Evolutionary conservation across 352 stramenopile genomes (phyloP).

Genomic region (Globisporangium yorkense): DNA sequence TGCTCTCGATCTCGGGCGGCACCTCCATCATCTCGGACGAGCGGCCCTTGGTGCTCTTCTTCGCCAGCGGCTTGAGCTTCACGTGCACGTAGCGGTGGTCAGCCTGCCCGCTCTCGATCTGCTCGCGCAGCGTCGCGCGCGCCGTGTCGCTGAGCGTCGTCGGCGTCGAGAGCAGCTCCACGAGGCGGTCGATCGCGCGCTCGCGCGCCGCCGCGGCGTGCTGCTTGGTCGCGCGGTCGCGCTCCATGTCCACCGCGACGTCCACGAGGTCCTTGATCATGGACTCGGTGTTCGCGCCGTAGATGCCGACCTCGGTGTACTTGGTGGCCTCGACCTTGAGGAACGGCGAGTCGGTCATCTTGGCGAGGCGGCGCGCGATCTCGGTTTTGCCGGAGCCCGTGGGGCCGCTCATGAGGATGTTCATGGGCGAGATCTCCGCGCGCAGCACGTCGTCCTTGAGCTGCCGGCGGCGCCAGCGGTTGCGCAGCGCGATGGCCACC

Average conservation of each 20-base stretch:
- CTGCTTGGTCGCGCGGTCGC: constrained; percentile 66
- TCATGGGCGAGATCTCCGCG: constrained; percentile 95
- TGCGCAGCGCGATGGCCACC: constrained; percentile 97
- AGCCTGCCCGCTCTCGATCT: constrained; percentile 50
- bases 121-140: constrained; percentile 42
- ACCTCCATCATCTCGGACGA: constrained; percentile 72
- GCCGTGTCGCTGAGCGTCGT: constrained; percentile 35
- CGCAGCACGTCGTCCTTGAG: constrained; percentile 80
- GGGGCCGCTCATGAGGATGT: constrained; percentile 99
- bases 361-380: constrained; percentile 96
- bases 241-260: constrained; percentile 90
- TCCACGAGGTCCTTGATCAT: constrained; percentile 99
- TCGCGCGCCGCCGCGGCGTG: constrained; percentile 79
- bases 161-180: constrained; percentile 55
- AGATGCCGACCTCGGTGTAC: constrained; percentile 99
- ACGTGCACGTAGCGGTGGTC: constrained; percentile 50
- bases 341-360: constrained; percentile 97
- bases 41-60: constrained; percentile 20
- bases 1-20: constrained; percentile 71
- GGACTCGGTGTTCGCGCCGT: constrained; percentile 97
- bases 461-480: constrained; percentile 95
- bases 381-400: constrained; percentile 98
- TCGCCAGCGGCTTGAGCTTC: constrained; percentile 40
- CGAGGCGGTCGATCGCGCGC: constrained; percentile 89
- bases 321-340: constrained; percentile 98